These are phyloP conservation scores for Colletotrichum ledebouriae DNA, from an alignment of 2,329 filamentous ascomycete genomes.

Conservation along the genomic window DNA sequence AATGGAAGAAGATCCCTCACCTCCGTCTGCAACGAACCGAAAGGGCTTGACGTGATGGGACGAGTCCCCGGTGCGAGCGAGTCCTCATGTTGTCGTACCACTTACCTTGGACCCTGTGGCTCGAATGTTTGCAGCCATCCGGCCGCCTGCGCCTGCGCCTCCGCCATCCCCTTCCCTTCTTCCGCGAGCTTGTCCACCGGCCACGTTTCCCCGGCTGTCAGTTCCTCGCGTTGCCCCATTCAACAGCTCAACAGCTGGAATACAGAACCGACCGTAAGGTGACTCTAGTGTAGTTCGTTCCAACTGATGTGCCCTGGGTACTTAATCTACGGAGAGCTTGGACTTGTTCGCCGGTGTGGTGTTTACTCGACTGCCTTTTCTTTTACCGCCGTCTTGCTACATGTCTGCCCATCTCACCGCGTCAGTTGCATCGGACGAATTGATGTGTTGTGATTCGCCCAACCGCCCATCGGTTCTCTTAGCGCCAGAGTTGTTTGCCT, in stretches of 20 bases:
- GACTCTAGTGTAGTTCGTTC: neutral
- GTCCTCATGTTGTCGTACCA: neutral
- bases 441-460: neutral
- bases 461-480: neutral
- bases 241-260: constrained; percentile 25
- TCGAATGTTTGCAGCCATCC: constrained; percentile 4
- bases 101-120: constrained; percentile 5
- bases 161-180: neutral
- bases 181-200: neutral
- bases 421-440: neutral
- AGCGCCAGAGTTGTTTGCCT: neutral
- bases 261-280: neutral
- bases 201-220: neutral
- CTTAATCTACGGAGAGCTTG: constrained; percentile 11
- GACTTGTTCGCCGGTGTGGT: neutral
- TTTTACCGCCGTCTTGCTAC: neutral
- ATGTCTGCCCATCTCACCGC: neutral
- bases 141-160: neutral
- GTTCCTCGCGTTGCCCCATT: neutral
- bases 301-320: constrained; percentile 2
- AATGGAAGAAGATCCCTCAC: neutral
- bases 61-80: neutral
- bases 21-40: constrained; percentile 10
- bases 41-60: neutral
- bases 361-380: neutral